Conservation (phyloP, 1,284 basidiomycete species). For the Irpex sp. region DNA sequence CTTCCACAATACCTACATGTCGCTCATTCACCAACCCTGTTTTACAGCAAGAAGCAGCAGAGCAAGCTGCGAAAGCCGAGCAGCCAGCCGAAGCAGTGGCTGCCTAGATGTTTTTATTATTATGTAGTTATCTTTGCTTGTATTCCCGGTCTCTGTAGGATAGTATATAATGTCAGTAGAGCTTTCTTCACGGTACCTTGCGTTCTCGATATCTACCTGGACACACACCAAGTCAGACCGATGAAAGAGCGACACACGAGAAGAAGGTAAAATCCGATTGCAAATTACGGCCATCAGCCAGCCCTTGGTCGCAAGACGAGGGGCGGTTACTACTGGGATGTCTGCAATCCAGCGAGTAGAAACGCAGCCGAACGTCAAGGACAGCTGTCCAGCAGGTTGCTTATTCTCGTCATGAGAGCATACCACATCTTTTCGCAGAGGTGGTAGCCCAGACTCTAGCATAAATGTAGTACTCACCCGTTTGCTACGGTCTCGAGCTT, state of each 20-base stretch:
- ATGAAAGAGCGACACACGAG: background rate
- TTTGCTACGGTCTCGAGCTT: background rate
- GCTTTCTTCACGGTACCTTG: background rate
- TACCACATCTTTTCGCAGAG: background rate
- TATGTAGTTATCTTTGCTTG: background rate
- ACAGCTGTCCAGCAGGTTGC: constrained; percentile 29
- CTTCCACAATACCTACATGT: background rate
- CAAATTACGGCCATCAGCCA: constrained; percentile 41
- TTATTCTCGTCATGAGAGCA: constrained; percentile 30
- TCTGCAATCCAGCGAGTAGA: constrained; percentile 12
- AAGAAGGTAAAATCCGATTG: constrained; percentile 30
- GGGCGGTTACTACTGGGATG: constrained; percentile 23
- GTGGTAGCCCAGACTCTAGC: background rate
- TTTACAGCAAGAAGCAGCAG: background rate
- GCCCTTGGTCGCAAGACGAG: constrained; percentile 17
- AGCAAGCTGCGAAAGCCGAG: constrained; percentile 4
- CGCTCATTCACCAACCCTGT: background rate
- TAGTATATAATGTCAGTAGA: background rate
- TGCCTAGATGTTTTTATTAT: background rate
- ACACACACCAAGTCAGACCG: background rate
- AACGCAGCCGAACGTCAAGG: constrained; percentile 22
- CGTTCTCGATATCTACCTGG: background rate
- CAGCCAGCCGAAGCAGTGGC: background rate
- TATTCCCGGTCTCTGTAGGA: background rate
- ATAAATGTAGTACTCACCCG: background rate